Percentiles rank a stretch among this genome's conserved stretches.
Evolutionary conservation across 257 asterid species (phyloP).

Genomic region (Nicotiana benthamiana): DNA sequence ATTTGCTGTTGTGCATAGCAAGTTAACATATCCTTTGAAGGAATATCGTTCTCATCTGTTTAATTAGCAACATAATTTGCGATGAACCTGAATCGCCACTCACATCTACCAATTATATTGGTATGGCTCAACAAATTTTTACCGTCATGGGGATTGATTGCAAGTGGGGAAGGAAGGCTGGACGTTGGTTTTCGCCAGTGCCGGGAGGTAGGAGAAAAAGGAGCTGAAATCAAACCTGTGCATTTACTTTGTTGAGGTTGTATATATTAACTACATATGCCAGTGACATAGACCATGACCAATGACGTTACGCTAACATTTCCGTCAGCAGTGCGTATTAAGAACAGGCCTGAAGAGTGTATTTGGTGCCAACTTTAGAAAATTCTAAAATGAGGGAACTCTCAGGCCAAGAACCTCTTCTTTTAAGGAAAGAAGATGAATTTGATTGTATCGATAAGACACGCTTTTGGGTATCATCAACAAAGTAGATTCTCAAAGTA

Average conservation of each 20-base stretch:
- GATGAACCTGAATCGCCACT: neutral
- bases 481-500: constrained; percentile 43
- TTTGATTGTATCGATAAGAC: constrained; percentile 13
- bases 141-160: too few relatives aligned
- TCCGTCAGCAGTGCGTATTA: too few relatives aligned
- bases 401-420: constrained; percentile 40
- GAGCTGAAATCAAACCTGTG: too few relatives aligned
- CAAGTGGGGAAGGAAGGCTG: too few relatives aligned
- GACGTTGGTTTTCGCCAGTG: too few relatives aligned
- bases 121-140: too few relatives aligned
- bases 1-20: neutral
- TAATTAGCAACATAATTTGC: neutral
- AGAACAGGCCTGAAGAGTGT: too few relatives aligned
- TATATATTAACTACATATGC: too few relatives aligned
- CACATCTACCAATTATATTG: neutral
- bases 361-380: neutral
- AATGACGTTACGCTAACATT: too few relatives aligned
- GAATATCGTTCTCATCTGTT: neutral
- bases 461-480: constrained; percentile 25
- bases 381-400: constrained; percentile 36
- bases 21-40: neutral
- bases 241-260: too few relatives aligned
- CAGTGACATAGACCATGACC: too few relatives aligned
- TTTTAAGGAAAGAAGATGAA: constrained; percentile 24
- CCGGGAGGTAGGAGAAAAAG: too few relatives aligned